Evolutionary conservation across 2,329 filamentous ascomycete genomes (phyloP), one percentile per base, ranked within the genome.

Genomic region (Fusarium setosum): DNA sequence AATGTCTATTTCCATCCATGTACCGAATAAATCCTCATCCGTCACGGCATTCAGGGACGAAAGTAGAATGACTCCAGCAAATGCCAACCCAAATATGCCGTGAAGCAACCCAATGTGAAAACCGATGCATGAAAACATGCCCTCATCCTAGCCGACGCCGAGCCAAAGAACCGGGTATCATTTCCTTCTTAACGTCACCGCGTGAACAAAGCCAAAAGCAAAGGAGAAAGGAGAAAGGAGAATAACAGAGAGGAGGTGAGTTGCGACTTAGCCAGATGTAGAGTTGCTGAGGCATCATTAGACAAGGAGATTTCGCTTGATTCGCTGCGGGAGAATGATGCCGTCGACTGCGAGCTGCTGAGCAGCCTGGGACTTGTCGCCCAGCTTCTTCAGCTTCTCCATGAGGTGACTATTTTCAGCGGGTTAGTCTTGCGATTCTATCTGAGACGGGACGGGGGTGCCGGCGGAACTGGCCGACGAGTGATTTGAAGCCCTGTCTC

Each of bases 381-480:
- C 81, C 55, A 86, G 69, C 12, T 73, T 76, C 59, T 83, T 83
- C 59, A 88, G 81, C 61, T 86, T 87, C 12, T 85, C 83, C 53
- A 88, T 81, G n/a, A 88, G 77, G 67, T 87, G 81, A 74, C 84
- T 87, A 69, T 59, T 61, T 50, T 62, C 53, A 54, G 9, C 59
- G 53, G 26, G 71, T 80, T 72, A 81, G 77, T 67, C 63, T 68
- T 29, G 57, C 53, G 17, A 76, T 73, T 15, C 54, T 73, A 50
- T 75, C 67, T 15, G 71, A 72, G 7, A 73, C 69, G 24, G 71
- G 69, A 34, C 65, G 73, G 15, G 69, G 70, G 5, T 59, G 64
- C 35, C 75, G 65, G 40, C 71, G 69, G 51, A 73, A 77, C 18
- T 64, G 68, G 42, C 65, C 58, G 15, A 75, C 56, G 21, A 72